Base-by-base conservation (phyloP, 768 basidiomycete species). In the Amyloporia xantha region DNA sequence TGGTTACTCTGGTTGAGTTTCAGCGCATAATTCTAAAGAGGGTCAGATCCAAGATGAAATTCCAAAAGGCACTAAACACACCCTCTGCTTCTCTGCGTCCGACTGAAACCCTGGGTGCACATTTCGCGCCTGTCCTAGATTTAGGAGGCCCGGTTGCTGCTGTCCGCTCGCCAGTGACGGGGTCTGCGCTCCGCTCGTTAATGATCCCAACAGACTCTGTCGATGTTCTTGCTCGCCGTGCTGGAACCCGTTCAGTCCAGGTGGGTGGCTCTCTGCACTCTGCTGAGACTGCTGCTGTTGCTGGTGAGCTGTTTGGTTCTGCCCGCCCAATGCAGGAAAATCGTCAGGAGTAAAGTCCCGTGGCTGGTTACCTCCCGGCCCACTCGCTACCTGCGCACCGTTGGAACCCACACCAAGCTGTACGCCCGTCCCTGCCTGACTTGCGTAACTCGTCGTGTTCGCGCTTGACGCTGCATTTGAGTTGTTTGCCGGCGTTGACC, bases 271-370 rank as follows among this genome's bases (percentile, higher is more conserved):
- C 20, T 71, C 69, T 10, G 67, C 48, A 11, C 61, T 59, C n/a
- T 63, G 60, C 35, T 63, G 63, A 47, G 59, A 65, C 52, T 67
- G 57, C 25, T 58, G 59, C 43, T 59, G 62, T 69, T 69, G 58
- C 54, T 74, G 54, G 70, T 76, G 61, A 62, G 71, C 44, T 61
- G 60, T 42, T 54, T 75, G 71, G 50, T 71, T 67, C 56, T 78
- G 82, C 45, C 83, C 85, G 10, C 89, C 85, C 23, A 93, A 71
- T 15, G 91, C 91, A 44, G 91, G 91, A 63, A 93, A 92, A 69
- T 93, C 91, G 56, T 91, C 89, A 35, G 84, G 80, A n/a, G 84
- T 86, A 52, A 92, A 87, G 63, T 85, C 82, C 60, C 82, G 72
- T 49, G 77, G 66, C 55, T 77, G 74, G 53, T 62, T 58, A 21